A percentile compares a stretch with the other conserved stretches of the same genome.
phyloP scores from a whole-genome alignment of 2,329 filamentous ascomycete genomes.

The Fusarium newnesense region DNA sequence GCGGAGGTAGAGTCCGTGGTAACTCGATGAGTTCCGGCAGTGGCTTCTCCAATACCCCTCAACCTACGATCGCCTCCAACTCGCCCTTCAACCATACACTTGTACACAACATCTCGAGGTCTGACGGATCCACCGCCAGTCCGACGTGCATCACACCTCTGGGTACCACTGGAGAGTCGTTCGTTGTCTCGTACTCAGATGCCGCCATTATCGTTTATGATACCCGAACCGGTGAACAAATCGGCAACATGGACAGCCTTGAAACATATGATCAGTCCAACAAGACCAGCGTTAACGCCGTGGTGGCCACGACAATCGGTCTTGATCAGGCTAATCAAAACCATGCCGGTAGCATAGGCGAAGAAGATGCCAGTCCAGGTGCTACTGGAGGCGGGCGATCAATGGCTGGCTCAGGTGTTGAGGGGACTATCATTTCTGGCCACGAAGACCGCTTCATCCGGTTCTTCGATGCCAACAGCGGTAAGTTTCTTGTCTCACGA shows the following conservation, averaged over 20 bases:
- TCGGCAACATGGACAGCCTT: conserved; percentile 90
- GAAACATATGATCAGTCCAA: conserved; percentile 91
- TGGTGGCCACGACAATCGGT: conserved; percentile 86
- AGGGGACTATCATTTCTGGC: conserved; percentile 94
- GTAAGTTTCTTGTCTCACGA: conserved; percentile 70
- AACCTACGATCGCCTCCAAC: conserved; percentile 85
- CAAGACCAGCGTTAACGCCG: conserved; percentile 85
- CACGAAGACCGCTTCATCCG: conserved; percentile 96
- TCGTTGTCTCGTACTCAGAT: conserved; percentile 93
- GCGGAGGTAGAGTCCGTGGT: conserved; percentile 80
- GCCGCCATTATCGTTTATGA: conserved; percentile 92
- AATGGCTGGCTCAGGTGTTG: conserved; percentile 79
- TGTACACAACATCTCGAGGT: conserved; percentile 83
- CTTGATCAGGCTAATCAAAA: conserved; percentile 75
- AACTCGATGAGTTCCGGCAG: conserved; percentile 96
- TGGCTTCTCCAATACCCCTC: conserved; percentile 88
- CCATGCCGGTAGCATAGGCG: conserved; percentile 66
- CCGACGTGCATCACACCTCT: conserved; percentile 94
- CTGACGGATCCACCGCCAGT: conserved; percentile 73
- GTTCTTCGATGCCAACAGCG: conserved; percentile 98
- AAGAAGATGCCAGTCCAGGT: conserved; percentile 79
- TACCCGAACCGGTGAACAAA: conserved; percentile 88
- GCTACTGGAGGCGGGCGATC: conserved; percentile 77
- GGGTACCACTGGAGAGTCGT: conserved; percentile 83
- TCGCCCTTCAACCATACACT: conserved; percentile 90